Percentiles rank a stretch among this genome's conserved stretches.
These are phyloP conservation scores for Draba incana DNA, from an alignment of 345 rosid genomes.

Conservation along the genomic window DNA sequence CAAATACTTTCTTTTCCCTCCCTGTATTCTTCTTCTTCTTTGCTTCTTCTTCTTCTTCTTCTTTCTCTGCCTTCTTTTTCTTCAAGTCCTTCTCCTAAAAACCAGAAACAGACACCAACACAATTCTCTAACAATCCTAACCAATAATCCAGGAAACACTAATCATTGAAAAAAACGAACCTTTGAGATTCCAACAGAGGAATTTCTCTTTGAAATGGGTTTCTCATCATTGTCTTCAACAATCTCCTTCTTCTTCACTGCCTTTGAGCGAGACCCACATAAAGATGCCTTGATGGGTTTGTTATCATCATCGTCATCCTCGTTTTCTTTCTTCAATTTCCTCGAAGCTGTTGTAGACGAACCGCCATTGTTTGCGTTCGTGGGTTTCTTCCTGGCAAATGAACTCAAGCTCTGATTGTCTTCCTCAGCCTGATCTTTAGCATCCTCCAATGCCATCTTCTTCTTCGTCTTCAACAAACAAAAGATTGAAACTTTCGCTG, in stretches of 20 bases:
- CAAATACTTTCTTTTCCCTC: slow-evolving; percentile 71
- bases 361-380: slow-evolving; percentile 38
- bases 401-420: slow-evolving; percentile 59
- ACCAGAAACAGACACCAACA: slow-evolving; percentile 23
- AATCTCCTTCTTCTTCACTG: slow-evolving; percentile 46
- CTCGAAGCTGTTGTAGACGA: slow-evolving; percentile 43
- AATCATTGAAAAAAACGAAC: slow-evolving; percentile 36
- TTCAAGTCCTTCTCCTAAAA: slow-evolving; percentile 49
- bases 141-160: no score
- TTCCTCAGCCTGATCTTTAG: slow-evolving; percentile 42
- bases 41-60: slow-evolving; percentile 53
- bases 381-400: slow-evolving; percentile 52
- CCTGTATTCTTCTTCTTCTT: slow-evolving; percentile 49
- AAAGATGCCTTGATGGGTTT: slow-evolving; percentile 34
- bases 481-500: not conserved
- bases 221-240: slow-evolving; percentile 49
- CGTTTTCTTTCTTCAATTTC: slow-evolving; percentile 54
- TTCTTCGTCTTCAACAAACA: slow-evolving; percentile 3
- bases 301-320: slow-evolving; percentile 39
- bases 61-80: slow-evolving; percentile 58
- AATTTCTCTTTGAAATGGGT: slow-evolving; percentile 50
- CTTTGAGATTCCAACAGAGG: slow-evolving; percentile 51
- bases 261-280: slow-evolving; percentile 44
- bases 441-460: slow-evolving; percentile 69
- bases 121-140: slow-evolving; percentile 25